Evolutionary conservation across 768 basidiomycete genomes (phyloP).

Genomic region (Lactifluus pinguis): DNA sequence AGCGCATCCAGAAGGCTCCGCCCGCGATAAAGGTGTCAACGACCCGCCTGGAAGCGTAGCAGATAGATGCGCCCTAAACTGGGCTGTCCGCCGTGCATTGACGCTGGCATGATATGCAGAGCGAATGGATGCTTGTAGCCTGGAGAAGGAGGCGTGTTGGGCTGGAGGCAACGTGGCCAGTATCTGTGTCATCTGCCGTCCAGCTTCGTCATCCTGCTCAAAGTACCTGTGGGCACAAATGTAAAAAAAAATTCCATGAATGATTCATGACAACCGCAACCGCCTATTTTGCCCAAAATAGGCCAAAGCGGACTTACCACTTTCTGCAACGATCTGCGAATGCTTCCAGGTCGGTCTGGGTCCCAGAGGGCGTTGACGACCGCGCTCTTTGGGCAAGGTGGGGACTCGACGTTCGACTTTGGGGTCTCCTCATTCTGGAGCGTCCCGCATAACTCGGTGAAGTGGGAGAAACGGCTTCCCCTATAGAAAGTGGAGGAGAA

Average conservation of each 20-base stretch:
- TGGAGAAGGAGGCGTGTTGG: conserved; percentile 80
- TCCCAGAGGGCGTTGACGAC: conserved; percentile 59
- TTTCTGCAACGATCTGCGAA: conserved; percentile 71
- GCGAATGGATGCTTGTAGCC: conserved; percentile 79
- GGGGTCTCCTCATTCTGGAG: conserved; percentile 7
- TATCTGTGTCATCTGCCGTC: conserved; percentile 73
- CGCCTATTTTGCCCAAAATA: background rate
- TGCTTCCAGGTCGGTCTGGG: conserved; percentile 61
- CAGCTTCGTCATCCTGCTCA: conserved; percentile 69
- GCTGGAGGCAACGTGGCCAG: conserved; percentile 71
- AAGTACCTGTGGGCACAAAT: conserved; percentile 57
- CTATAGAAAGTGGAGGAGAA: conserved; percentile 1
- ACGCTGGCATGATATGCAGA: conserved; percentile 78
- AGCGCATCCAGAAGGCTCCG: conserved; percentile 49
- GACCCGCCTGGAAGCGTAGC: conserved; percentile 77
- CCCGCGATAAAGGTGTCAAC: conserved; percentile 62
- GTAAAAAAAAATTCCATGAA: background rate
- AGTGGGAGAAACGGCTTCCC: conserved; percentile 10
- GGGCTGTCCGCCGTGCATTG: conserved; percentile 65
- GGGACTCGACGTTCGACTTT: conserved; percentile 40
- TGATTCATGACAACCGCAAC: background rate
- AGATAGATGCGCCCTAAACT: conserved; percentile 77
- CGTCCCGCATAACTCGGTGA: conserved; percentile 11
- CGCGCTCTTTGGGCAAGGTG: conserved; percentile 53
- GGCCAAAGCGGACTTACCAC: conserved; percentile 43